phyloP scores from a whole-genome alignment of 1,284 basidiomycete genomes.

The Leccinum angustisporum region DNA sequence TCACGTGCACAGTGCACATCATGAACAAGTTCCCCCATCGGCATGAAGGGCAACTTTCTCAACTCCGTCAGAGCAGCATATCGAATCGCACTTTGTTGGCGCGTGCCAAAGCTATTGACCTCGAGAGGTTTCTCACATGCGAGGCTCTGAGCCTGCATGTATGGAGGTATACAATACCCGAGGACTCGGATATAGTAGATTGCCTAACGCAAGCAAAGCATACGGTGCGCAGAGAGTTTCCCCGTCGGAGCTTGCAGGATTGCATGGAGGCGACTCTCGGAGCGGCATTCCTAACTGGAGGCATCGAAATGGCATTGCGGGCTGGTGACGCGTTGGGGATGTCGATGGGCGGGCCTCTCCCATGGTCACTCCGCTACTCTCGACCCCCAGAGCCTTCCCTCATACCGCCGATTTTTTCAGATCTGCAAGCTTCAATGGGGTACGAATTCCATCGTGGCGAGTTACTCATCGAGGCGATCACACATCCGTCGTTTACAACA shows the following conservation, averaged over 20 bases:
- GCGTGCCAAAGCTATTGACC: constrained; percentile 53
- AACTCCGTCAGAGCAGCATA: constrained; percentile 60
- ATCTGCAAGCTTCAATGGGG: constrained; percentile 62
- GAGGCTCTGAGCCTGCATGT: constrained; percentile 55
- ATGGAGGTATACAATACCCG: constrained; percentile 58
- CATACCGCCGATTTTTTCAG: constrained; percentile 49
- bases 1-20: constrained; percentile 72
- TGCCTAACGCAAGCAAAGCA: constrained; percentile 33
- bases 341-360: constrained; percentile 64
- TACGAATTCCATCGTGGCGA: constrained; percentile 67
- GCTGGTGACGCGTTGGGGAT: constrained; percentile 65
- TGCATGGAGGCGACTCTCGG: constrained; percentile 83
- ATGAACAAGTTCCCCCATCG: constrained; percentile 72
- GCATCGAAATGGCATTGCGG: constrained; percentile 67
- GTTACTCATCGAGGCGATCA: constrained; percentile 73
- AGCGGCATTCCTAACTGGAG: constrained; percentile 68
- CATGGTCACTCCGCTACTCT: constrained; percentile 59
- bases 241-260: constrained; percentile 74
- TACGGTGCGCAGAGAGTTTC: constrained; percentile 39
- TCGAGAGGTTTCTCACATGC: constrained; percentile 63
- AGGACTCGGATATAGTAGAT: constrained; percentile 34
- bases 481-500: constrained; percentile 72
- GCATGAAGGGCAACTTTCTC: constrained; percentile 79
- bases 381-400: constrained; percentile 33
- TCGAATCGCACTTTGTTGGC: too few species aligned